Percentiles rank a stretch among this genome's conserved stretches.
These are phyloP conservation scores for Nakazawaea ishiwadae DNA, from an alignment of 805 yeast genomes.

Conservation along the genomic window DNA sequence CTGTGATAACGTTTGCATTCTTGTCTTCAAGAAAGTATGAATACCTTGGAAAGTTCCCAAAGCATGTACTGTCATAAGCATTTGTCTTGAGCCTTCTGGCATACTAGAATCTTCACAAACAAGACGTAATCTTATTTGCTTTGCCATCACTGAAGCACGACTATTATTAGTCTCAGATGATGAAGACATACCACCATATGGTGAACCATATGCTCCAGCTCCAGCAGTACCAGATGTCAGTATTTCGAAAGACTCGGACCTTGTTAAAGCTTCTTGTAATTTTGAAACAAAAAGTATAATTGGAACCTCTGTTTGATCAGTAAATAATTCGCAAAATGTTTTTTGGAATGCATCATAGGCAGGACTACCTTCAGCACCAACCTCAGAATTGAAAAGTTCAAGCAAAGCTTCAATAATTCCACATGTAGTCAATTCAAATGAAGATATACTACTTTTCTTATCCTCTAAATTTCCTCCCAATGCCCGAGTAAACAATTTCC, in stretches of 20 bases:
- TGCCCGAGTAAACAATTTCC: slow-evolving; percentile 33
- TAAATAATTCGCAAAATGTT: slow-evolving; percentile 33
- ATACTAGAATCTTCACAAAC: slow-evolving; percentile 29
- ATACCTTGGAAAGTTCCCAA: slow-evolving; percentile 55
- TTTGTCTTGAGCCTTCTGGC: slow-evolving; percentile 21
- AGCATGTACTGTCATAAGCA: slow-evolving; percentile 51
- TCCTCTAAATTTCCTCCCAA: slow-evolving; percentile 25
- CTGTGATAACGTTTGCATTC: slow-evolving; percentile 28
- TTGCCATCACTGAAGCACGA: slow-evolving; percentile 61
- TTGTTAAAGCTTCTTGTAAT: slow-evolving; percentile 67
- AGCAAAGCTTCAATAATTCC: slow-evolving; percentile 50
- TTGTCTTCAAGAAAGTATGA: slow-evolving; percentile 39
- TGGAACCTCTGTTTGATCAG: slow-evolving; percentile 24
- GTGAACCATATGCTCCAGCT: slow-evolving; percentile 22
- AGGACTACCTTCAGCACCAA: slow-evolving; percentile 23
- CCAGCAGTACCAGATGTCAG: slow-evolving; percentile 36
- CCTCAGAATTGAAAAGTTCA: slow-evolving; percentile 27
- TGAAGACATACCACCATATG: slow-evolving; percentile 13
- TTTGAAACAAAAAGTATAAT: slow-evolving; percentile 46
- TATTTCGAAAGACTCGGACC: slow-evolving; percentile 71
- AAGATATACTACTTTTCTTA: slow-evolving; percentile 39
- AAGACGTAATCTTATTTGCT: slow-evolving; percentile 61
- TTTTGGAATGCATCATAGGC: slow-evolving; percentile 41
- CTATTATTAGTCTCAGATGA: slow-evolving; percentile 13
- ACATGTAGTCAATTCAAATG: slow-evolving; percentile 71